Base-by-base conservation (phyloP, 805 yeast genomes). In the Candida sanyiensis region DNA sequence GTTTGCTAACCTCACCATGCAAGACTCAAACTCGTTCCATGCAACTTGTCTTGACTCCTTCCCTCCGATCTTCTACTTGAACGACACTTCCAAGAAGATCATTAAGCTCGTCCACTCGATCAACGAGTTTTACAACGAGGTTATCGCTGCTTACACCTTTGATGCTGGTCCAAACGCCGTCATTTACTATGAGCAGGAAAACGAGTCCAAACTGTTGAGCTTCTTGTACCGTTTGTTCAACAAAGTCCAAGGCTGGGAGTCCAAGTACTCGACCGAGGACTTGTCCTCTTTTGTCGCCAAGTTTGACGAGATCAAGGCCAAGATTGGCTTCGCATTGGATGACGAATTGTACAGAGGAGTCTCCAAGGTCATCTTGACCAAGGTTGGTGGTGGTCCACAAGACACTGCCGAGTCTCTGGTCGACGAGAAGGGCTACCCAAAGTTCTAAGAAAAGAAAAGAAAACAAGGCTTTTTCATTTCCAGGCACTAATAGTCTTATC, bases 121-220 rank as follows among this genome's bases (percentile, higher is more conserved):
- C 58, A 93, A 93, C 57, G 80, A 72, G 47, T 62, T 60, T 43
- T 64, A 62, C 44, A 51, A 53, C 17, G 69, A 73, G 54, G 72
- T 73, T 10, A 72, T 90, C 39, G 98, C 96, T 10, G 97, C 97
- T 27, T 93, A 93, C 63, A 93, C 99, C 2, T 93, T 83, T 57
- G 99, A 93, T 62, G 99, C 99, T 23, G 99, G 99, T 58, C 98
- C 99, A 63, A 93, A 93, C 64, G 96, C 97, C 16, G 99, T 93
- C 32, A 74, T 93, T 45, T 93, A 93, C 66, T 93, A 93, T 59
- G 78, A 81, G 57, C 73, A 73, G 48, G 69, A 78, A 54, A 75
- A 90, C 62, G 96, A 88, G 63, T 51, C 64, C n/a, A 70, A 67
- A 45, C 79, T 93, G 6, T 72, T 90, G 50, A 80, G 88, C 4